Base-by-base conservation (phyloP, 1,139 yeast species). In the Yamadazyma sp. region DNA sequence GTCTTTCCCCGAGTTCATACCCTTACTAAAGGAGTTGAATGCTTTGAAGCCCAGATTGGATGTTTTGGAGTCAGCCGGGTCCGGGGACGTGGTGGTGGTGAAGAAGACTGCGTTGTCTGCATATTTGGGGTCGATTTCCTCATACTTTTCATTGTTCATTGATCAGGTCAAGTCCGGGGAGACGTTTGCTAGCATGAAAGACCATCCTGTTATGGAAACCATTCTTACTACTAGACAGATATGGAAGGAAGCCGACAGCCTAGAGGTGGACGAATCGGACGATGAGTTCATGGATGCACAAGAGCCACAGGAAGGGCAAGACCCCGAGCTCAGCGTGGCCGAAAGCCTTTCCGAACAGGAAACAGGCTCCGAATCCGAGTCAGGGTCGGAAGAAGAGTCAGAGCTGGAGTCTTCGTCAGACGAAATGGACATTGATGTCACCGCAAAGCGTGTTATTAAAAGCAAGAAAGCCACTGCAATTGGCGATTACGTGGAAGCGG, bases 151-250 rank as follows among this genome's bases (percentile, higher is more conserved):
- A 8, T 59, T 89, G 29, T 76, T 89, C 48, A 62, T 77, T 31
- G 81, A 79, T 28, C 70, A 77, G 31, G 61, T 83, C 41, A 68
- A 68, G 31, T 69, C 69, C 31, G 78, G 73, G 4, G 85, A 81
- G 39, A 72, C 73, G 7, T 81, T 83, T 53, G 45, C 59, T 25
- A 71, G 83, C 23, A 80, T 91, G 83, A 88, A 86, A 53, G 94
- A 87, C 42, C 91, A 84, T 51, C 87, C 92, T 2, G 84, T 91
- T 2, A 89, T 91, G 96, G 91, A 87, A 54, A 76, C 84, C 24
- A 83, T 91, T 33, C 69, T 91, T 43, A 81, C 85, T 40, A 74
- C 92, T 3, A 75, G 94, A 50, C 96, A 89, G 57, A 75, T 86
- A n/a, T 91, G 97, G 96, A 77, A 94, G 57, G 91, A 83, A 51